Evolutionary conservation across 805 yeast genomes (phyloP).

Genomic region (Sungouiozyma intestinalis): DNA sequence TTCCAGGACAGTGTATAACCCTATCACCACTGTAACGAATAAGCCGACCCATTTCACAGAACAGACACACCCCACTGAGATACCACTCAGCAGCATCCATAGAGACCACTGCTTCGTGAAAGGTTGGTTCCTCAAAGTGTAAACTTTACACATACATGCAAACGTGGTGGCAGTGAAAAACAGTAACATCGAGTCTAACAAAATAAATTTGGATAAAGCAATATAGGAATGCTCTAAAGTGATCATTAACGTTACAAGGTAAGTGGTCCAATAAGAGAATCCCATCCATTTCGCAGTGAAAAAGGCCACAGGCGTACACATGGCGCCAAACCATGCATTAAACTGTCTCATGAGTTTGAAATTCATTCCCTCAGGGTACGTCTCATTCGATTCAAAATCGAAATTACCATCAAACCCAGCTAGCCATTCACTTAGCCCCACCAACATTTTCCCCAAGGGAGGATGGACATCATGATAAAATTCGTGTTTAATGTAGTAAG

Average conservation of each 20-base stretch:
- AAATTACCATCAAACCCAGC: constrained; percentile 85
- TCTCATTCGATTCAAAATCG: constrained; percentile 75
- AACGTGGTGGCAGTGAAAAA: constrained; percentile 83
- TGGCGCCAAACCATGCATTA: constrained; percentile 74
- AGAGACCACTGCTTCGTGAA: constrained; percentile 64
- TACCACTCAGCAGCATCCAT: constrained; percentile 55
- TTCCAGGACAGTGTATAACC: constrained; percentile 48
- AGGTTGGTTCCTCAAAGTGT: constrained; percentile 41
- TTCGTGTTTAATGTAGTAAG: constrained; percentile 78
- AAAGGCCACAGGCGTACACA: constrained; percentile 81
- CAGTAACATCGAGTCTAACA: constrained; percentile 83
- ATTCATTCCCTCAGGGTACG: constrained; percentile 67
- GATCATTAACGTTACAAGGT: constrained; percentile 75
- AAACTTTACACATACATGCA: constrained; percentile 61
- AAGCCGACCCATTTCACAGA: constrained; percentile 83
- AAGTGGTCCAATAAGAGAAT: constrained; percentile 56
- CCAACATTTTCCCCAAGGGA: constrained; percentile 88
- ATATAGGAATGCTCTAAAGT: constrained; percentile 73
- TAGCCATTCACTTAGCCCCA: constrained; percentile 76
- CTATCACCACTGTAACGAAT: constrained; percentile 51
- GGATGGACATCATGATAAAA: constrained; percentile 97
- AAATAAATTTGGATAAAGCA: constrained; percentile 78
- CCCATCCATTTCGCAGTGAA: constrained; percentile 70
- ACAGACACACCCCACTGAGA: constrained; percentile 72
- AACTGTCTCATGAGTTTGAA: constrained; percentile 80